These are phyloP conservation scores for Alternaria solani DNA, from an alignment of 2,329 filamentous ascomycete species.

Conservation along the genomic window DNA sequence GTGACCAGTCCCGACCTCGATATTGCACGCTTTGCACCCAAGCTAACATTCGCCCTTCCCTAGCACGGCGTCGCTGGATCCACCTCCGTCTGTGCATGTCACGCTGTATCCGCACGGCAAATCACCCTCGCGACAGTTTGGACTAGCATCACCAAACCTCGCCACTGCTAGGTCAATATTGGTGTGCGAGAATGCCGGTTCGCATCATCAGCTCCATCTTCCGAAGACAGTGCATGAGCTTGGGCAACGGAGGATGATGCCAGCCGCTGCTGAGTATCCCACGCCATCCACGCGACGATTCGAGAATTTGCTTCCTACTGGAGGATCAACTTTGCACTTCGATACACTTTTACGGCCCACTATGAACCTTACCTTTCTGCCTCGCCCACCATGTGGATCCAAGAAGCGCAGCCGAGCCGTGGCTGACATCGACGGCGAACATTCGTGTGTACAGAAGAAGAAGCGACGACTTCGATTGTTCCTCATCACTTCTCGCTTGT, in stretches of 20 bases:
- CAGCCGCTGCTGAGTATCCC: slow-evolving; percentile 19
- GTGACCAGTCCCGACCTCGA: slow-evolving; percentile 26
- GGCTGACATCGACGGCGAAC: slow-evolving; percentile 65
- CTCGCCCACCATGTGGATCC: slow-evolving; percentile 28
- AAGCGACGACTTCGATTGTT: slow-evolving; percentile 70
- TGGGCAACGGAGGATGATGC: slow-evolving; percentile 44
- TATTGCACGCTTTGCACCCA: slow-evolving; percentile 18
- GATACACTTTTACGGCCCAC: slow-evolving; percentile 32
- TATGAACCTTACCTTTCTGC: slow-evolving; percentile 48
- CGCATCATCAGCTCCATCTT: slow-evolving; percentile 24
- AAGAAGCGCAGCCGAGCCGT: slow-evolving; percentile 62
- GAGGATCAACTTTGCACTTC: slow-evolving; percentile 45
- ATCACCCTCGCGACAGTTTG: slow-evolving; percentile 1
- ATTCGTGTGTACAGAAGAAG: slow-evolving; percentile 65
- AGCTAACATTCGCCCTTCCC: slow-evolving; percentile 13
- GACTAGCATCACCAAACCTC: slow-evolving; percentile 6
- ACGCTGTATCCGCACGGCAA: slow-evolving; percentile 24
- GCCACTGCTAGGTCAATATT: slow-evolving; percentile 6
- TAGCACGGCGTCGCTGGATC: slow-evolving; percentile 20
- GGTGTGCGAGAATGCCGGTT: slow-evolving; percentile 41
- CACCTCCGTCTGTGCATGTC: slow-evolving; percentile 21
- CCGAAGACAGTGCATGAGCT: slow-evolving; percentile 38
- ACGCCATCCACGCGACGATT: slow-evolving; percentile 18
- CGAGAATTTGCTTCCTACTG: slow-evolving; percentile 19
- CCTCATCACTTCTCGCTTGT: slow-evolving; percentile 74